Percentiles rank a stretch among this genome's conserved stretches.
phyloP scores from a whole-genome alignment of 2,329 filamentous ascomycete species.

The Pseudogymnoascus pannorum region DNA sequence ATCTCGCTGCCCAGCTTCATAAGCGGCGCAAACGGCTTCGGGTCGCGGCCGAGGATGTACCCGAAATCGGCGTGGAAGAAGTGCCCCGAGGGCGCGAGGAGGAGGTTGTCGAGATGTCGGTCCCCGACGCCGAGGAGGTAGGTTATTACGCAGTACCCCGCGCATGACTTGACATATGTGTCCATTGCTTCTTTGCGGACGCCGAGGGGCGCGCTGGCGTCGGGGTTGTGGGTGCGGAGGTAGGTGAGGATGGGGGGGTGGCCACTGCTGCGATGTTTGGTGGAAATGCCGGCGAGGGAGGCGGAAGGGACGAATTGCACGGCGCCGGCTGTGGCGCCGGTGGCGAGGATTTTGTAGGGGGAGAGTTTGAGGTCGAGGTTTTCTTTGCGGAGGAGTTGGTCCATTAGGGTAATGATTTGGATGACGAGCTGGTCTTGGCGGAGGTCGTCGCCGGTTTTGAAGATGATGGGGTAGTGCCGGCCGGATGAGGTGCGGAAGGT shows the following conservation, averaged over 20 bases:
- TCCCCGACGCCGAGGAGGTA: constrained; percentile 96
- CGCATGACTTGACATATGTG: constrained; percentile 90
- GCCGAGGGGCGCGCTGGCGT: constrained; percentile 71
- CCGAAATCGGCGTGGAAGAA: constrained; percentile 99
- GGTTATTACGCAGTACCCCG: constrained; percentile 96
- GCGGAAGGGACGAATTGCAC: constrained; percentile 90
- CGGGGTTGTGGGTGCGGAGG: constrained; percentile 82
- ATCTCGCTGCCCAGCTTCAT: constrained; percentile 98
- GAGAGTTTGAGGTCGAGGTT: constrained; percentile 92
- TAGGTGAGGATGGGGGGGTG: constrained; percentile 63
- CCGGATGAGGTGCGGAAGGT: constrained; percentile 78
- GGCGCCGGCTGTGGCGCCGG: constrained; percentile 78
- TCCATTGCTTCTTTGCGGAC: constrained; percentile 90
- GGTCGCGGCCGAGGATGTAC: constrained; percentile 93
- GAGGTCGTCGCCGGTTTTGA: constrained; percentile 94
- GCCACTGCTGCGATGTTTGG: constrained; percentile 64
- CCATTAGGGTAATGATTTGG: constrained; percentile 96
- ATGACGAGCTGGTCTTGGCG: constrained; percentile 96
- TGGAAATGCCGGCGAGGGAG: constrained; percentile 72
- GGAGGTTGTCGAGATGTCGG: constrained; percentile 88
- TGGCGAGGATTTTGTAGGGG: constrained; percentile 93
- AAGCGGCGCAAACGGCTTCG: constrained; percentile 91
- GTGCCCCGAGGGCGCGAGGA: constrained; percentile 81
- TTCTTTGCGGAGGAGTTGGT: constrained; percentile 88
- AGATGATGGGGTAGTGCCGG: constrained; percentile 81